Evolutionary conservation across 2,329 filamentous ascomycete genomes (phyloP), one percentile per base, ranked within the genome.

Genomic region (Cytospora piceicola): DNA sequence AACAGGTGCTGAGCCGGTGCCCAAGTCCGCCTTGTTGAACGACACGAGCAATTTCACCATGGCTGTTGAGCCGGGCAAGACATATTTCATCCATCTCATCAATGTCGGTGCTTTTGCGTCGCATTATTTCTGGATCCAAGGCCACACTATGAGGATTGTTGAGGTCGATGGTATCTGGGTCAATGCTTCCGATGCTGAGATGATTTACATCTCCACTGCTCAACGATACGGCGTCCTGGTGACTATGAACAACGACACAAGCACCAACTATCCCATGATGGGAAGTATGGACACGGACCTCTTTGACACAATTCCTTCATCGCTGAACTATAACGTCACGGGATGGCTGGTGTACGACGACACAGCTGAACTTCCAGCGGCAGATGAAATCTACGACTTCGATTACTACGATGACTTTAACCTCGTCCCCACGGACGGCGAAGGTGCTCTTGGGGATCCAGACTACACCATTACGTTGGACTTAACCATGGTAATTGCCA

Each of bases 131-230:
- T 90, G 87, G 86, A 85, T 90, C 62, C 87, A 90, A 73, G 85
- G 82, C 22, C 87, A 89, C 70, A 88, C 84, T 36, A 86, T 93
- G 77, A 84, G 81, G 32, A 87, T 93, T 63, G 83, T 93, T 39
- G 90, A 92, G 74, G 85, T 92, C 0, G 90, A 93, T 72, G 90
- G 90, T 8, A 81, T 92, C 14, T 92, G 90, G 70, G 87, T 84
- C 0, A 82, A 91, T 66, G 81, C 82, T 0, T 77, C 82, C 0
- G 83, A 85, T 67, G 85, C 88, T 0, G 80, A 85, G 29, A 85
- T 85, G 80, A 81, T 93, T 15, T 92, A 92, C 69, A 71, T 93
- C 11, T 79, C 86, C 15, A 84, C 88, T 14, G 90, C 88, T 0
- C 91, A 93, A 75, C 84, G 90, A 57, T 86, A 81, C 71, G 85